These are phyloP conservation scores for Conticribra weissflogii DNA, from an alignment of 108 stramenopile species.

Conservation along the genomic window DNA sequence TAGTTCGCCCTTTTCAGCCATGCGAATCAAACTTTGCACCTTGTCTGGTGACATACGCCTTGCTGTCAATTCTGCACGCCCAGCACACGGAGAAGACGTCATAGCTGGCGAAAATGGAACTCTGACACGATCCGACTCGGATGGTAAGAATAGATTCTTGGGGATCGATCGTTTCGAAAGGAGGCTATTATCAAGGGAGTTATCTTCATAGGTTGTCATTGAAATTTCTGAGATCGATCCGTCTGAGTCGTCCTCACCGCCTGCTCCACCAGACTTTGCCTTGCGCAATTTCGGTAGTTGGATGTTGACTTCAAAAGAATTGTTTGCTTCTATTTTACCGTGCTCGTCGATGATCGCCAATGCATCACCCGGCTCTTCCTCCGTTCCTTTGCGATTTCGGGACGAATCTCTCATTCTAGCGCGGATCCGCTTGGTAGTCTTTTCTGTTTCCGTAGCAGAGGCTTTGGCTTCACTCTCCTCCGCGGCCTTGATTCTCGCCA, in stretches of 20 bases:
- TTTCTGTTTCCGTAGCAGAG: slow-evolving; percentile 18
- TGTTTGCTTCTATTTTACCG: slow-evolving; percentile 3
- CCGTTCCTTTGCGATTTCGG: not conserved
- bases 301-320: slow-evolving; percentile 9
- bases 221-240: slow-evolving; percentile 49
- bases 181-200: slow-evolving; percentile 18
- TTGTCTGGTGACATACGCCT: slow-evolving; percentile 10
- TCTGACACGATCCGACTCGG: slow-evolving; percentile 11
- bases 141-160: slow-evolving; percentile 22
- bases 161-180: slow-evolving; percentile 29
- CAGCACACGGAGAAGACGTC: slow-evolving; percentile 19
- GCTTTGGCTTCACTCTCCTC: slow-evolving; percentile 27
- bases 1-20: slow-evolving; percentile 31
- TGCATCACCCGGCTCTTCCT: slow-evolving; percentile 3
- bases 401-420: slow-evolving; percentile 4
- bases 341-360: slow-evolving; percentile 14
- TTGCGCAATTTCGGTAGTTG: slow-evolving; percentile 1
- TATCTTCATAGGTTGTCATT: slow-evolving; percentile 32
- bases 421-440: not conserved
- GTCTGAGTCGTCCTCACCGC: slow-evolving; percentile 13
- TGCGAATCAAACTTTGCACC: slow-evolving; percentile 14
- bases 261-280: not conserved
- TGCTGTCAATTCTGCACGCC: not conserved
- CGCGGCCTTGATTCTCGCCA: slow-evolving; percentile 46
- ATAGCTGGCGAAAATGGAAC: slow-evolving; percentile 24